Evolutionary conservation across 2,329 filamentous ascomycete genomes (phyloP).

Genomic region (Ascochyta koolunga): DNA sequence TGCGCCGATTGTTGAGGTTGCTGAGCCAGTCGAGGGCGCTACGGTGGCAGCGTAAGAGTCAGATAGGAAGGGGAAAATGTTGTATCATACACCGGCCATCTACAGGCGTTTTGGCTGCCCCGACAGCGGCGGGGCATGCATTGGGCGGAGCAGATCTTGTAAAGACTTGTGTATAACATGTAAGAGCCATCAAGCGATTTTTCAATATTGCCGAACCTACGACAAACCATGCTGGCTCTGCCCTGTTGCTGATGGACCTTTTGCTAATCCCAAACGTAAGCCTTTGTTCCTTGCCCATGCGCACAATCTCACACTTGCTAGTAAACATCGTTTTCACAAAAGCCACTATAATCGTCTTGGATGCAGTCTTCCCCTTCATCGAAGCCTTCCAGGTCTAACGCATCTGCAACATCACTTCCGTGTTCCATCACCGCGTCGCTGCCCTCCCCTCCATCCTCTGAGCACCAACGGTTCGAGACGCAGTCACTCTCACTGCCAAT

Average conservation of each 20-base stretch:
- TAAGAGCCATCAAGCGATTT: conserved; percentile 1
- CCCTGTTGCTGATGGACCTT: not conserved
- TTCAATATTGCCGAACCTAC: not conserved
- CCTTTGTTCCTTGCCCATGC: no score
- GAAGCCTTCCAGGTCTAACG: not conserved
- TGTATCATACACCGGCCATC: conserved; percentile 1
- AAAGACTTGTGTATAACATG: conserved; percentile 18
- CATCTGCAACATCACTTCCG: conserved; percentile 1
- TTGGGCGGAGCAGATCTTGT: conserved; percentile 4
- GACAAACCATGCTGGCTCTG: not conserved
- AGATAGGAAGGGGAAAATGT: not conserved
- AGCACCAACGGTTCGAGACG: not conserved
- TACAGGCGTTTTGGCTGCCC: not conserved
- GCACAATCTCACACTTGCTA: not conserved
- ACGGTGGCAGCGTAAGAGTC: conserved; percentile 11
- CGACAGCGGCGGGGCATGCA: not conserved
- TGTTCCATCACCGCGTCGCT: not conserved
- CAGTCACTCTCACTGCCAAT: conserved; percentile 6
- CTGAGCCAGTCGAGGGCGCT: conserved; percentile 17
- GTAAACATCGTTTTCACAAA: not conserved
- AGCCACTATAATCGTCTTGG: not conserved
- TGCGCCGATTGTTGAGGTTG: conserved; percentile 14
- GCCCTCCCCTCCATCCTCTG: conserved; percentile 2
- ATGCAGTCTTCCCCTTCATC: conserved; percentile 6
- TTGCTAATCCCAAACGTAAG: not conserved